Conservation (phyloP, 345 rosid species). For the Hibiscus tridactylites region DNA sequence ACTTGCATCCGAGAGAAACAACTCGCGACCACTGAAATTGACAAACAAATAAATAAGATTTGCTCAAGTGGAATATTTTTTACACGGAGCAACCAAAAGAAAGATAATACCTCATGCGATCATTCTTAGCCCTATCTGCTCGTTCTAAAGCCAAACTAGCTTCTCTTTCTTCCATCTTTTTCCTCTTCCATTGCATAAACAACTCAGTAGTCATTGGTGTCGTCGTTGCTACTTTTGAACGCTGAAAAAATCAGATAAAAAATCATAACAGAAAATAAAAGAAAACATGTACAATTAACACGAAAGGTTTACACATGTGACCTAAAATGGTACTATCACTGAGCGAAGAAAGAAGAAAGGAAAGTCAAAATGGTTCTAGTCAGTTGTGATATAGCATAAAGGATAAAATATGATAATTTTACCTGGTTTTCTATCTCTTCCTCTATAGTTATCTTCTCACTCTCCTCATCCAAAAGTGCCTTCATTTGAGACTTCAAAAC, state of each 20-base stretch:
- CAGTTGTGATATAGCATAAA: background rate
- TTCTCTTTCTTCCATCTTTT: slow-evolving; percentile 72
- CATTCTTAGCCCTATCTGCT: slow-evolving; percentile 97
- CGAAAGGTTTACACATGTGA: background rate
- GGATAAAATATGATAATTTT: background rate
- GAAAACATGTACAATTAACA: background rate
- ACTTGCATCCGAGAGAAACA: slow-evolving; percentile 82
- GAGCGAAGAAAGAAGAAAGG: background rate
- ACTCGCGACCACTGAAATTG: slow-evolving; percentile 83
- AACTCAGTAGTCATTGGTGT: slow-evolving; percentile 87
- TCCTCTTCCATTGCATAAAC: slow-evolving; percentile 87
- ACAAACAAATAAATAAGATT: slow-evolving; percentile 11
- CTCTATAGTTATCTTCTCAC: slow-evolving; percentile 67
- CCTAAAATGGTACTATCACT: background rate
- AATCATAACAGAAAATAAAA: background rate
- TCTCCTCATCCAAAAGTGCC: slow-evolving; percentile 84
- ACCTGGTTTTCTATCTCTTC: slow-evolving; percentile 96
- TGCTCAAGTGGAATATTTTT: background rate
- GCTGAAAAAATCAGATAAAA: slow-evolving; percentile 35
- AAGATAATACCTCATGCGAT: slow-evolving; percentile 78
- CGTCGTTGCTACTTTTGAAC: slow-evolving; percentile 51
- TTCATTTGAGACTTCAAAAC: slow-evolving; percentile 92
- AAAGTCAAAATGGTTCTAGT: background rate
- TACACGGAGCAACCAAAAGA: background rate
- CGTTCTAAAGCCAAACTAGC: slow-evolving; percentile 71